Conservation (phyloP, 441 rosid genomes). For the Jatropha multifida region DNA sequence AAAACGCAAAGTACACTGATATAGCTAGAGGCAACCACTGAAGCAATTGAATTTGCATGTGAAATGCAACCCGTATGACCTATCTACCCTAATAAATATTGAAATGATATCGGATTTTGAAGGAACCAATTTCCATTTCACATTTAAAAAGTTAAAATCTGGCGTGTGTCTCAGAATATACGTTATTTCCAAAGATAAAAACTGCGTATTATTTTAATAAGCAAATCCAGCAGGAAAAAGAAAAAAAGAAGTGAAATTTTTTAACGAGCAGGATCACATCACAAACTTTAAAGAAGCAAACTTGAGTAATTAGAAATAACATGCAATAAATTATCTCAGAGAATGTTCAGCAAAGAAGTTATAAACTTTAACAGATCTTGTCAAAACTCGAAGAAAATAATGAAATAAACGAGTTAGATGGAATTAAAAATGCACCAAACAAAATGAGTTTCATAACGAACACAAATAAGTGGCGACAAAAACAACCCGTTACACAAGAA, state of each 20-base stretch:
- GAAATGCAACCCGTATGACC: background rate
- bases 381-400: background rate
- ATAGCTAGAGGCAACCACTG: no score
- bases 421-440: background rate
- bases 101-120: background rate
- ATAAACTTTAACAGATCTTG: conserved; percentile 1
- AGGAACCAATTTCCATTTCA: background rate
- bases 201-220: background rate
- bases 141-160: background rate
- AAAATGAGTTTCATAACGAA: background rate
- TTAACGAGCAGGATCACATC: conserved; percentile 1
- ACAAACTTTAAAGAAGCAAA: background rate
- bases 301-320: conserved; percentile 3
- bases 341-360: background rate
- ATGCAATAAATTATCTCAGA: background rate
- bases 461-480: background rate
- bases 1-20: background rate
- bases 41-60: background rate
- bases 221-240: background rate
- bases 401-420: background rate
- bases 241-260: background rate
- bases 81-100: background rate
- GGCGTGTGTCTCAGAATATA: conserved; percentile 2
- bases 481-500: background rate
- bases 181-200: background rate